Evolutionary conservation across 352 stramenopile genomes (phyloP), one percentile per base, ranked within the genome.

Genomic region (Pythium phragmitis): DNA sequence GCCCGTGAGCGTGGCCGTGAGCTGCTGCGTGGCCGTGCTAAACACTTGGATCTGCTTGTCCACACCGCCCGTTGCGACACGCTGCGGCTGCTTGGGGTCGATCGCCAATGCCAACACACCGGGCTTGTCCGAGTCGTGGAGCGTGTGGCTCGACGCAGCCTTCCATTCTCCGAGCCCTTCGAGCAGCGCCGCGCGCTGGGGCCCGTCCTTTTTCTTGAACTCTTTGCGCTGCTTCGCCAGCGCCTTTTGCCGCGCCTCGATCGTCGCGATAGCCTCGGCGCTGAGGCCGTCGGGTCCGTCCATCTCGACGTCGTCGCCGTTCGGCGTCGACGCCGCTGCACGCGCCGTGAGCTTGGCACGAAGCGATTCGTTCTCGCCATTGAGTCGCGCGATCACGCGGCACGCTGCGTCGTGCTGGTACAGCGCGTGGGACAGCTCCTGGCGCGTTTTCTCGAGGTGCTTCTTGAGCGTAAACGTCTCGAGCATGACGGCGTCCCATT

Each of bases 351-450:
- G 57, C 28, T 82, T 72, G 19, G 72, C 39, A 50, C 80, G 79
- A 17, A 91, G 70, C 42, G 78, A 57, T 16, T 76, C 74, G 63
- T 88, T 88, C 51, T 92, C 96, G 30, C 76, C 77, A 49, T 91
- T 90, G 8, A 99, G 64, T 16, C 96, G 79, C 23, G 96, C 95
- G 63, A 99, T 97, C 23, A 99, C 96, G 62, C 95, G 85, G 54
- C 97, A 96, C 9, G 95, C 95, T 7, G 96, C 96, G 76, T 99
- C 96, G 72, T 98, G 96, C 79, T 99, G 95, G 79, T 98, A 98
- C 55, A 99, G 75, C 17, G 96, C 94, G 53, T 97, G 90, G 53
- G 82, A 95, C 7, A 99, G 80, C 72, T 99, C 96, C 58, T 94
- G 80, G 3, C 94, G 88, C n/a, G 96, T 98, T 63, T 98, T 93